Evolutionary conservation across 257 asterid genomes (phyloP).

Genomic region (Knoxia roxburghii): DNA sequence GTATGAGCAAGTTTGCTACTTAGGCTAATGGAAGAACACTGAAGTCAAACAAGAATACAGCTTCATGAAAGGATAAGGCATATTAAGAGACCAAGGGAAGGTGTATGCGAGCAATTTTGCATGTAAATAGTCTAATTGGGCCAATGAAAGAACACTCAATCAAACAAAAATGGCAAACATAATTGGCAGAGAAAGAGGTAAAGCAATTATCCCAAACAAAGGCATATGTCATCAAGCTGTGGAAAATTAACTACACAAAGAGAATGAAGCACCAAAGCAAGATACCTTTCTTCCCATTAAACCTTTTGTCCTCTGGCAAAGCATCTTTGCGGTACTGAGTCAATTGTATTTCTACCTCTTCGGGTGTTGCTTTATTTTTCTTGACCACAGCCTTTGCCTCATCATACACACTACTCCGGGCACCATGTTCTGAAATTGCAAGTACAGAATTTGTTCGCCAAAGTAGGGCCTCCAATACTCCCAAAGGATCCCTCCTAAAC

Average conservation of each 20-base stretch:
- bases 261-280: slow-evolving; percentile 2
- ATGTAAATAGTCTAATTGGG: too few species aligned
- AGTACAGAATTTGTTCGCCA: slow-evolving; percentile 78
- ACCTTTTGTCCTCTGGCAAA: slow-evolving; percentile 90
- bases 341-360: slow-evolving; percentile 85
- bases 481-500: slow-evolving; percentile 91
- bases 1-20: neutral
- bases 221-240: too few species aligned
- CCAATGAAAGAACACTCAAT: too few species aligned
- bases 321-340: slow-evolving; percentile 78
- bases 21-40: neutral
- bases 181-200: neutral
- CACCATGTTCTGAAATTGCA: slow-evolving; percentile 99
- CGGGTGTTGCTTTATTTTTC: slow-evolving; percentile 93
- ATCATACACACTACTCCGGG: slow-evolving; percentile 94
- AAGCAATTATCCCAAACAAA: neutral
- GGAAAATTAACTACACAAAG: too few species aligned
- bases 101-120: too few species aligned
- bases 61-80: neutral
- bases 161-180: neutral
- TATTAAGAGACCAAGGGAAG: neutral
- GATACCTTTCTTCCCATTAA: slow-evolving; percentile 91
- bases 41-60: neutral
- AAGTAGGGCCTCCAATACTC: slow-evolving; percentile 81
- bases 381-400: slow-evolving; percentile 97